These are phyloP conservation scores for Elaeis guineensis DNA, from an alignment of 176 grass and related monocot genomes.

Conservation along the genomic window DNA sequence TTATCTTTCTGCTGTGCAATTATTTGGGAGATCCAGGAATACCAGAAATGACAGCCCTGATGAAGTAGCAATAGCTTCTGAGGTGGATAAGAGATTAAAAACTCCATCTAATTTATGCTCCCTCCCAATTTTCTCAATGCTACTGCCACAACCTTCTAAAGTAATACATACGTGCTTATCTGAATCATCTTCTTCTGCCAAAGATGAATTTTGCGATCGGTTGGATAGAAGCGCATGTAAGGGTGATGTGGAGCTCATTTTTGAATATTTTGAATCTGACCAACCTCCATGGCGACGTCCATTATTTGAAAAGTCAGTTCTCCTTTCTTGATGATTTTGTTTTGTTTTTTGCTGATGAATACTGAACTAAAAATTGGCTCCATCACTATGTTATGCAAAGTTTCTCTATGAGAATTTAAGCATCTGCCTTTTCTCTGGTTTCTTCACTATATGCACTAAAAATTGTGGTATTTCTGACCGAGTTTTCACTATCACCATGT, in stretches of 20 bases:
- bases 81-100: not conserved
- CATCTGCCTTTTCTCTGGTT: too few relatives aligned
- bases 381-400: too few relatives aligned
- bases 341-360: too few relatives aligned
- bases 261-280: constrained; percentile 89
- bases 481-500: too few relatives aligned
- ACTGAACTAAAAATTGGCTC: too few relatives aligned
- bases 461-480: too few relatives aligned
- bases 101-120: constrained; percentile 6
- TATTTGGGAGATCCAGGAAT: constrained; percentile 45
- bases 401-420: too few relatives aligned
- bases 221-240: not conserved
- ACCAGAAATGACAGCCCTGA: constrained; percentile 13
- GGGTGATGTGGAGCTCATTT: constrained; percentile 42
- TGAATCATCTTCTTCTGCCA: constrained; percentile 22
- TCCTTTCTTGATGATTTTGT: too few relatives aligned
- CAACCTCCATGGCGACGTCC: constrained; percentile 47
- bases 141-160: constrained; percentile 12
- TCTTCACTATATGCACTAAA: too few relatives aligned
- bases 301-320: constrained; percentile 71
- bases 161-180: constrained; percentile 15
- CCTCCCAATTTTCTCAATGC: constrained; percentile 2
- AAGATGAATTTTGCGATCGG: constrained; percentile 10
- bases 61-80: constrained; percentile 2
- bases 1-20: constrained; percentile 66